These are phyloP conservation scores for Apiotrichum brassicae DNA, from an alignment of 1,284 basidiomycete species.

Conservation along the genomic window DNA sequence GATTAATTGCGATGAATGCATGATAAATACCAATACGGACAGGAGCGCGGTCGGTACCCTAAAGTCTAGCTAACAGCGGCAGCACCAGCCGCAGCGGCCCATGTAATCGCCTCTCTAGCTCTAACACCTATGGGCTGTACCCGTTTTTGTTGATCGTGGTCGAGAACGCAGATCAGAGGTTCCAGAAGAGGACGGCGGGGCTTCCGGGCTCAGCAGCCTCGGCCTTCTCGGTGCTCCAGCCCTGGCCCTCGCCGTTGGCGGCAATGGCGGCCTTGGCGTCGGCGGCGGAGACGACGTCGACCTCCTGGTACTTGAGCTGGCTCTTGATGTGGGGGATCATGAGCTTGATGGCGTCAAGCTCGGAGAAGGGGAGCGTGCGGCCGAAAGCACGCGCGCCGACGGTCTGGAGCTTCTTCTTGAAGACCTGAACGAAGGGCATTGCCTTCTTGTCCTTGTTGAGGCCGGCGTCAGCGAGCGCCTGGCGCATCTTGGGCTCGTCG, in stretches of 20 bases:
- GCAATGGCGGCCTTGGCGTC: conserved; percentile 51
- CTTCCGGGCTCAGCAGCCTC: conserved; percentile 81
- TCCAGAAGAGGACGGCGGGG: conserved; percentile 76
- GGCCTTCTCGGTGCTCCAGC: conserved; percentile 49
- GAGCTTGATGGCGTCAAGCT: conserved; percentile 66
- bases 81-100: no score
- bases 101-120: not conserved
- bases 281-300: conserved; percentile 64
- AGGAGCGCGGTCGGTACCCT: not conserved
- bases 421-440: conserved; percentile 89
- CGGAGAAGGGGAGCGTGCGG: conserved; percentile 80
- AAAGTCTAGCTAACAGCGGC: not conserved
- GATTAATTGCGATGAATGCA: no score
- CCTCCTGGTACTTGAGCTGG: conserved; percentile 67
- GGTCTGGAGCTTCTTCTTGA: conserved; percentile 85
- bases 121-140: not conserved
- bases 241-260: conserved; percentile 34
- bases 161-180: conserved; percentile 22
- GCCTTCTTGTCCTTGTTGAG: conserved; percentile 91
- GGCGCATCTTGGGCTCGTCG: conserved; percentile 75
- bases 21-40: no score
- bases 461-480: conserved; percentile 64
- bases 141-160: not conserved
- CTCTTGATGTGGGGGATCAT: conserved; percentile 77
- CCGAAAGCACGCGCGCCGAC: conserved; percentile 75